A percentile compares a stretch with the other conserved stretches of the same genome.
These are phyloP conservation scores for Elsinoe fawcettii DNA, from an alignment of 2,329 filamentous ascomycete species.

Conservation along the genomic window DNA sequence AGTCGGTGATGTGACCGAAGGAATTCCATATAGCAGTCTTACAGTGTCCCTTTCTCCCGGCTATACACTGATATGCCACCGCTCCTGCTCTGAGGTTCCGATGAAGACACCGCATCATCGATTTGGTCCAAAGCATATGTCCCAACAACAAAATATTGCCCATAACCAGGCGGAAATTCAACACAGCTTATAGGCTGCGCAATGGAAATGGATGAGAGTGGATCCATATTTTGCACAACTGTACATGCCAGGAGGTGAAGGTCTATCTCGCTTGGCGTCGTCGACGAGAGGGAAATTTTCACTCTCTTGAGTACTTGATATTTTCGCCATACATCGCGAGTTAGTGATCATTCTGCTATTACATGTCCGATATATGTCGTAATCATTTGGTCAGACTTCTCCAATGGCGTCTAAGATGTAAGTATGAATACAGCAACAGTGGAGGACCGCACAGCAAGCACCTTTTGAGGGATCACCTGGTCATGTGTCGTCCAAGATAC, in stretches of 20 bases:
- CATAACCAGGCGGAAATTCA: constrained; percentile 59
- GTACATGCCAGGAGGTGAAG: neutral
- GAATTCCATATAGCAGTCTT: constrained; percentile 30
- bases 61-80: constrained; percentile 65
- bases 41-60: constrained; percentile 49
- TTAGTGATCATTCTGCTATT: no score
- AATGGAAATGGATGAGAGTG: neutral
- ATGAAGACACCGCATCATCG: constrained; percentile 17
- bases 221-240: neutral
- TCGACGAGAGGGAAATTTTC: constrained; percentile 1
- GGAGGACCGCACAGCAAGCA: neutral
- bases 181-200: constrained; percentile 64
- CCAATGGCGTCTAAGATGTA: constrained; percentile 53
- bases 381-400: neutral
- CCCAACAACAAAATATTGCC: constrained; percentile 66
- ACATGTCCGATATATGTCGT: neutral
- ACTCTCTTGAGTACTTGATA: neutral
- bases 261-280: neutral
- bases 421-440: constrained; percentile 20
- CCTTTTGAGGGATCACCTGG: neutral
- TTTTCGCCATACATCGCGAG: no score
- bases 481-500: neutral
- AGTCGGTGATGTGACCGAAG: neutral
- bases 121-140: constrained; percentile 68
- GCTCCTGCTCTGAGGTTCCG: constrained; percentile 43